Conservation (phyloP, 2,329 filamentous ascomycete species). For the Spiromastix sp. region DNA sequence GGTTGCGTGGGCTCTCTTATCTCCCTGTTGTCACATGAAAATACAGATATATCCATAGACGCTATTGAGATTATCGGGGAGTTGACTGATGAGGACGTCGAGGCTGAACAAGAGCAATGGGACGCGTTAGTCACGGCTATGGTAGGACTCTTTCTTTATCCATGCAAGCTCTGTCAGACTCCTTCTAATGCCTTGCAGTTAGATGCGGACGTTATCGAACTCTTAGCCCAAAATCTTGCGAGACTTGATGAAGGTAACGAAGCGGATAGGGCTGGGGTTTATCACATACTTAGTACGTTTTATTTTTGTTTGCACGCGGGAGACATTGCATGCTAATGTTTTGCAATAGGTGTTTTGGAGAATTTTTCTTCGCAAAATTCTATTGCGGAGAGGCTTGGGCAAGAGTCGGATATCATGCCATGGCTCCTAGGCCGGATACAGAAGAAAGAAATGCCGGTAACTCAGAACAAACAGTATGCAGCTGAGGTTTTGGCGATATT, state of each 20-base stretch:
- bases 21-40: conserved; percentile 80
- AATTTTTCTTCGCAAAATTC: conserved; percentile 65
- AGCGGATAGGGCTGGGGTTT: conserved; percentile 73
- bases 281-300: conserved; percentile 57
- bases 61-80: conserved; percentile 83
- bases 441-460: conserved; percentile 54
- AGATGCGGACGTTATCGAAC: conserved; percentile 32
- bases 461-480: conserved; percentile 91
- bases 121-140: conserved; percentile 57
- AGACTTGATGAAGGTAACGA: conserved; percentile 65
- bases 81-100: conserved; percentile 85
- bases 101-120: conserved; percentile 73
- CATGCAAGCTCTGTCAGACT: neutral
- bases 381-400: conserved; percentile 61
- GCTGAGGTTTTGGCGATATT: conserved; percentile 87
- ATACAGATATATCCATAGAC: conserved; percentile 90
- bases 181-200: conserved; percentile 19
- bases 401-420: conserved; percentile 55
- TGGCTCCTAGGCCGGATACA: conserved; percentile 73
- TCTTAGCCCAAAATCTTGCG: conserved; percentile 49
- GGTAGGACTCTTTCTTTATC: conserved; percentile 20
- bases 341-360: conserved; percentile 55
- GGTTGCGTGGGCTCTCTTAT: conserved; percentile 67
- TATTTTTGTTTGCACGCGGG: neutral
- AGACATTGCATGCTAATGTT: conserved; percentile 10